Evolutionary conservation across 495 filamentous ascomycete species (phyloP).

Genomic region (Penicillium cataractarum): DNA sequence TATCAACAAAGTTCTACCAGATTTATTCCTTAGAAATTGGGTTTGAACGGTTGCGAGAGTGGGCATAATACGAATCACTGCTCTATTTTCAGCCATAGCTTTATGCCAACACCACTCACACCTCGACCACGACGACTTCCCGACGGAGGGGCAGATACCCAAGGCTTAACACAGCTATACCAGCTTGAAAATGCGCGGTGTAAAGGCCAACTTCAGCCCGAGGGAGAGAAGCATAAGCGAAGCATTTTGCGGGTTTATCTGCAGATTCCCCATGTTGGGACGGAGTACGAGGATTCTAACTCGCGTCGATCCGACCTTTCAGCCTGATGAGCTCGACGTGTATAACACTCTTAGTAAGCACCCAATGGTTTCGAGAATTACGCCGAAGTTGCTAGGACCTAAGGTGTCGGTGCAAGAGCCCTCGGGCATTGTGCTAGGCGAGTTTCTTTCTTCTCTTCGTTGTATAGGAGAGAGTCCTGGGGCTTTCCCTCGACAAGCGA

Average conservation of each 20-base stretch:
- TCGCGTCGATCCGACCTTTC: neutral
- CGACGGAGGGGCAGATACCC: neutral
- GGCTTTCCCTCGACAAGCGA: neutral
- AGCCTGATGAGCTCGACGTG: neutral
- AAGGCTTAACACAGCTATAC: neutral
- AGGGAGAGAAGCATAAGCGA: neutral
- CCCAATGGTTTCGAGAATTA: neutral
- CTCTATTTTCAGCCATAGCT: neutral
- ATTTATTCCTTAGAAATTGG: neutral
- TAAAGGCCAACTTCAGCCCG: neutral
- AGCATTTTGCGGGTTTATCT: neutral
- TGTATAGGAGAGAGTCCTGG: neutral
- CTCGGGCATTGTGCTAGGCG: neutral
- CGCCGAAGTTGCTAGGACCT: neutral
- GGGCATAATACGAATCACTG: neutral
- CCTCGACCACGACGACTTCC: neutral
- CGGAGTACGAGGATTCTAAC: neutral
- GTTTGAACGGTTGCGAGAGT: neutral
- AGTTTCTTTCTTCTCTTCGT: neutral
- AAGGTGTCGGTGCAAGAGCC: neutral
- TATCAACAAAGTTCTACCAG: neutral
- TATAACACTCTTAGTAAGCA: neutral
- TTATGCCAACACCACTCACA: neutral
- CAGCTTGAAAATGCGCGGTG: neutral
- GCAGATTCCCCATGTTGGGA: neutral